Conservation (phyloP, 352 stramenopile species). For the Phytophthora aleatoria region DNA sequence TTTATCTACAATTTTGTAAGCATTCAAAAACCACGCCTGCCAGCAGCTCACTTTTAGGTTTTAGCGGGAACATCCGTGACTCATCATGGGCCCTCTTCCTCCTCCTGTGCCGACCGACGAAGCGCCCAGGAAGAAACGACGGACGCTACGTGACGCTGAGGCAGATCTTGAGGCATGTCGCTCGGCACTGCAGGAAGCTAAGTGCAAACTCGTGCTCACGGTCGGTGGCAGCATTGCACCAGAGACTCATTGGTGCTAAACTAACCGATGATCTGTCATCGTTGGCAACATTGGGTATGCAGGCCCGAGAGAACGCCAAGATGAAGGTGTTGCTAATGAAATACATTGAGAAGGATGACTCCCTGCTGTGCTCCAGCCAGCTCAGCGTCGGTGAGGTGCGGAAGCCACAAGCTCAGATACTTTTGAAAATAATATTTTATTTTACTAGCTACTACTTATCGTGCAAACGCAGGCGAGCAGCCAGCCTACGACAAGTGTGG, state of each 20-base stretch:
- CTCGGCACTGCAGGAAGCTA: slow-evolving; percentile 54
- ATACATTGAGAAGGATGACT: slow-evolving; percentile 88
- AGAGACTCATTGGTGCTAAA: background rate
- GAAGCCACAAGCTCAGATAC: background rate
- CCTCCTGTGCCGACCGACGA: slow-evolving; percentile 25
- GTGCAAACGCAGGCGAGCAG: slow-evolving; percentile 31
- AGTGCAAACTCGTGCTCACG: slow-evolving; percentile 70
- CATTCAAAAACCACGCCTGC: background rate
- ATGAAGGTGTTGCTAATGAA: slow-evolving; percentile 88
- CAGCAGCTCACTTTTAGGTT: background rate
- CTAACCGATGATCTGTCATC: background rate
- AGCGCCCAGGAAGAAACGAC: slow-evolving; percentile 62
- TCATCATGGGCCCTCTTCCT: slow-evolving; percentile 16
- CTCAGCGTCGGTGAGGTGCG: slow-evolving; percentile 56
- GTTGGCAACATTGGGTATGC: background rate
- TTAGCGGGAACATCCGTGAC: slow-evolving; percentile 20
- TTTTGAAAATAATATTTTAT: background rate
- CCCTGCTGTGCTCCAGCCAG: slow-evolving; percentile 76
- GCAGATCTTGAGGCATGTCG: slow-evolving; percentile 57
- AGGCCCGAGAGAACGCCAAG: slow-evolving; percentile 86
- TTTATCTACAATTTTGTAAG: slow-evolving; percentile 4
- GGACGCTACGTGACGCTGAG: slow-evolving; percentile 74
- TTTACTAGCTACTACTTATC: slow-evolving; percentile 1
- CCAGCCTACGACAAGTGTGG: slow-evolving; percentile 18
- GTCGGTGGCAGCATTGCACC: slow-evolving; percentile 22